Evolutionary conservation across 768 basidiomycete species (phyloP).

Genomic region (Tephrocybe sp.): DNA sequence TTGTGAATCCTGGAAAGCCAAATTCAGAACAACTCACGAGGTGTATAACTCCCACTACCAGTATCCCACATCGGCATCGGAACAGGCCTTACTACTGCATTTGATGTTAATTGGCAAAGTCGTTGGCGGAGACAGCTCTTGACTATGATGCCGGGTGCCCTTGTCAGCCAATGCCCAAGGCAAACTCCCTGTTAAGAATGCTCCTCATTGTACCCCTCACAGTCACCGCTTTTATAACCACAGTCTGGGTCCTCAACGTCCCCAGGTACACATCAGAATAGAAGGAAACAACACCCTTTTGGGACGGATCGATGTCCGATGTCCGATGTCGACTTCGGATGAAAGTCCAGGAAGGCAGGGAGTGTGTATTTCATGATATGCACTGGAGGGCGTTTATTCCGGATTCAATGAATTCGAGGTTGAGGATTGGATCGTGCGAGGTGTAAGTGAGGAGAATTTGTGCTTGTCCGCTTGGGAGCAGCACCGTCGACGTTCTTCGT

Average conservation of each 20-base stretch:
- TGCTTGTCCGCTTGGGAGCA: too few relatives aligned
- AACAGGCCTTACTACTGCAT: slow-evolving; percentile 30
- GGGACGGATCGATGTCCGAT: slow-evolving; percentile 61
- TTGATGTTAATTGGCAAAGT: slow-evolving; percentile 13
- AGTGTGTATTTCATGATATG: slow-evolving; percentile 34
- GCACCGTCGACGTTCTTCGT: neutral
- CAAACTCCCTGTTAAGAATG: slow-evolving; percentile 71
- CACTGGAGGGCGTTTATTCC: slow-evolving; percentile 71
- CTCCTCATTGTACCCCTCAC: slow-evolving; percentile 57
- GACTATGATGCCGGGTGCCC: slow-evolving; percentile 20
- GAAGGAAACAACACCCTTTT: slow-evolving; percentile 71
- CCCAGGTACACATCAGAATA: slow-evolving; percentile 83
- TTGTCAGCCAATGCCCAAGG: slow-evolving; percentile 59
- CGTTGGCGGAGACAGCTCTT: neutral
- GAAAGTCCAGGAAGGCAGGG: slow-evolving; percentile 75
- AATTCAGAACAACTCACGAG: slow-evolving; percentile 22
- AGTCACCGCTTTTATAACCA: slow-evolving; percentile 74
- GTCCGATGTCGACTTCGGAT: slow-evolving; percentile 80
- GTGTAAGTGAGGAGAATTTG: too few relatives aligned
- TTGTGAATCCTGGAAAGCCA: neutral
- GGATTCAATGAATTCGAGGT: slow-evolving; percentile 69
- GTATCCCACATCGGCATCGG: too few relatives aligned
- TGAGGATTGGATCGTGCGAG: slow-evolving; percentile 38
- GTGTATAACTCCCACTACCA: slow-evolving; percentile 17
- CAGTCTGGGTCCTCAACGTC: slow-evolving; percentile 61